A percentile compares a stretch with the other conserved stretches of the same genome.
phyloP scores from a whole-genome alignment of 164 flowering plant genomes.

The Vitis rotundifolia region DNA sequence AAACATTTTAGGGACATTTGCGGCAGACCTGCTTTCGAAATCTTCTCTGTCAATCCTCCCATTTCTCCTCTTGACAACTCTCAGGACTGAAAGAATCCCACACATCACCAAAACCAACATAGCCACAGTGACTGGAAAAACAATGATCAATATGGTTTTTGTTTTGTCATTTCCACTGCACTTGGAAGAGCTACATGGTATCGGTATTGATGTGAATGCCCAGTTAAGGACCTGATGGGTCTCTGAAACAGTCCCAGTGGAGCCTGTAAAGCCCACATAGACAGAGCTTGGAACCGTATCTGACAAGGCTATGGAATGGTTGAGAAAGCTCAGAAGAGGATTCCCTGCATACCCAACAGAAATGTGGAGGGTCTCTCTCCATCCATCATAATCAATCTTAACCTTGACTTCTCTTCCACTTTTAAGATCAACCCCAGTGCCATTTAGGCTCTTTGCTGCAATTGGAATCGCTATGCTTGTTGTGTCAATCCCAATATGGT shows the following conservation, averaged over 20 bases:
- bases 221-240: constrained; percentile 40
- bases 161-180: neutral
- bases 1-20: constrained; percentile 43
- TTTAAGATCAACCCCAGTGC: constrained; percentile 34
- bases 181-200: constrained; percentile 11
- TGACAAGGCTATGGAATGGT: constrained; percentile 26
- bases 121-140: constrained; percentile 14
- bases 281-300: constrained; percentile 34
- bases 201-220: constrained; percentile 33
- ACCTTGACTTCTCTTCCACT: constrained; percentile 37
- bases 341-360: constrained; percentile 26
- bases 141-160: constrained; percentile 14
- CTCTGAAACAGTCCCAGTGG: constrained; percentile 36
- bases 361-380: constrained; percentile 24
- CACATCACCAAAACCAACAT: constrained; percentile 13
- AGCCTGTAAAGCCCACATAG: constrained; percentile 47
- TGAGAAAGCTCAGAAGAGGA: constrained; percentile 27
- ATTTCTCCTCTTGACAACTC: constrained; percentile 8
- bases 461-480: constrained; percentile 23
- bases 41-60: constrained; percentile 24
- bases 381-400: constrained; percentile 40
- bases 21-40: constrained; percentile 43
- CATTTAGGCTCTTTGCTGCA: constrained; percentile 28
- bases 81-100: neutral
- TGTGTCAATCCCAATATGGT: constrained; percentile 49